Evolutionary conservation across 2,329 filamentous ascomycete species (phyloP).

Genomic region (Sarocladium strictum): DNA sequence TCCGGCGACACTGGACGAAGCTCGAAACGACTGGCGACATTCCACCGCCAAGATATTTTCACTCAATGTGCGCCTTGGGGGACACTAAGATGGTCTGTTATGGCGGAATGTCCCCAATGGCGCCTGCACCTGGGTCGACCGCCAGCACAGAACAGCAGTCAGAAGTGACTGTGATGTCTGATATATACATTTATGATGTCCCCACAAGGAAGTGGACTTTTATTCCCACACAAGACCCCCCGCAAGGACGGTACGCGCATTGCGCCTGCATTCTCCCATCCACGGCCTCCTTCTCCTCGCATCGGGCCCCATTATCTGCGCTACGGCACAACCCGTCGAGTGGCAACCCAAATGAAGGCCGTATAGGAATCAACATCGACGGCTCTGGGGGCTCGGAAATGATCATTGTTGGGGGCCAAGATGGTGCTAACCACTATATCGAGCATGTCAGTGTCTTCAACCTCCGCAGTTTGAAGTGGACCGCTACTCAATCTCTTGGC

Average conservation of each 20-base stretch:
- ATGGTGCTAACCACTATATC: conserved; percentile 97
- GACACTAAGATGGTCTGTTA: conserved; percentile 98
- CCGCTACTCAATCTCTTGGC: conserved; percentile 76
- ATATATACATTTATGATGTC: conserved; percentile 93
- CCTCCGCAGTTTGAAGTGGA: conserved; percentile 90
- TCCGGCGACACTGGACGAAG: conserved; percentile 89
- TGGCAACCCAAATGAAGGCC: conserved; percentile 78
- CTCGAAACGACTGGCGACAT: conserved; percentile 78
- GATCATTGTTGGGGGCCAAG: conserved; percentile 94
- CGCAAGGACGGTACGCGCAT: conserved; percentile 92
- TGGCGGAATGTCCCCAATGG: conserved; percentile 88
- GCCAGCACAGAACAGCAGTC: conserved; percentile 54
- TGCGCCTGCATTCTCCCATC: conserved; percentile 91
- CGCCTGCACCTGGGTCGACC: conserved; percentile 38
- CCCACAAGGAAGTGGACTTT: conserved; percentile 77
- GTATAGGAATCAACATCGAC: conserved; percentile 82
- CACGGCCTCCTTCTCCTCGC: conserved; percentile 77
- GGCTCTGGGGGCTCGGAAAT: conserved; percentile 91
- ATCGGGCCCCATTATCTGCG: conserved; percentile 76
- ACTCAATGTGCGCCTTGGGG: conserved; percentile 88
- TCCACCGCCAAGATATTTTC: conserved; percentile 90
- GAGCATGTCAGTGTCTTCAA: conserved; percentile 99
- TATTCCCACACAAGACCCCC: conserved; percentile 71
- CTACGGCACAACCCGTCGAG: conserved; percentile 84
- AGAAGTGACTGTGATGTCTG: conserved; percentile 95